Conservation (phyloP, 2,329 filamentous ascomycete species). For the Cladosporium sp. region DNA sequence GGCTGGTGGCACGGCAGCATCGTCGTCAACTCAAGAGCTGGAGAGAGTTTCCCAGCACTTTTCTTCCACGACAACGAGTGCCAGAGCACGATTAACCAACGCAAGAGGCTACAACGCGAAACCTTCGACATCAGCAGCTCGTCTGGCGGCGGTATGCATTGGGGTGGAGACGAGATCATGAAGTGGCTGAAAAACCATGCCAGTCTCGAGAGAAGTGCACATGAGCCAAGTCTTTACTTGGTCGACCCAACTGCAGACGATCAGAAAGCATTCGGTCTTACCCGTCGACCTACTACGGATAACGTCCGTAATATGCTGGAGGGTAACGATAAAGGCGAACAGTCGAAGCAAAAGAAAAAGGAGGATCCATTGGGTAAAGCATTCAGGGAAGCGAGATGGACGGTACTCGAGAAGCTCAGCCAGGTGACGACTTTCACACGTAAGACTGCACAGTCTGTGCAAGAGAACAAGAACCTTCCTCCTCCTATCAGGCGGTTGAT, state of each 20-base stretch:
- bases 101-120: slow-evolving; percentile 78
- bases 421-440: slow-evolving; percentile 95
- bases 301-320: slow-evolving; percentile 42
- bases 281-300: slow-evolving; percentile 48
- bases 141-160: slow-evolving; percentile 75
- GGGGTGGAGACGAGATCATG: slow-evolving; percentile 94
- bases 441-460: slow-evolving; percentile 83
- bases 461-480: slow-evolving; percentile 86
- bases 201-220: slow-evolving; percentile 73
- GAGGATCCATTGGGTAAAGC: slow-evolving; percentile 95
- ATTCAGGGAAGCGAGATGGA: slow-evolving; percentile 93
- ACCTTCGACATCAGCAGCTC: slow-evolving; percentile 61
- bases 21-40: slow-evolving; percentile 84
- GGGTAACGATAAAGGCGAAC: slow-evolving; percentile 32
- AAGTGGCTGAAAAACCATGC: slow-evolving; percentile 86
- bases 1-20: slow-evolving; percentile 99
- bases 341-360: slow-evolving; percentile 45
- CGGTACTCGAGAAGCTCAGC: slow-evolving; percentile 91
- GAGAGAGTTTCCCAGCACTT: slow-evolving; percentile 88
- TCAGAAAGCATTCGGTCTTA: slow-evolving; percentile 68
- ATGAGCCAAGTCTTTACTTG: slow-evolving; percentile 86
- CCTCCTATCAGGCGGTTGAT: slow-evolving; percentile 81
- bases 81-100: slow-evolving; percentile 88
- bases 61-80: slow-evolving; percentile 99
- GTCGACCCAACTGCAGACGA: slow-evolving; percentile 86